Evolutionary conservation across 176 grass and related monocot genomes (phyloP), one percentile per base, ranked within the genome.

Genomic region (Eremochloa ophiuroides): DNA sequence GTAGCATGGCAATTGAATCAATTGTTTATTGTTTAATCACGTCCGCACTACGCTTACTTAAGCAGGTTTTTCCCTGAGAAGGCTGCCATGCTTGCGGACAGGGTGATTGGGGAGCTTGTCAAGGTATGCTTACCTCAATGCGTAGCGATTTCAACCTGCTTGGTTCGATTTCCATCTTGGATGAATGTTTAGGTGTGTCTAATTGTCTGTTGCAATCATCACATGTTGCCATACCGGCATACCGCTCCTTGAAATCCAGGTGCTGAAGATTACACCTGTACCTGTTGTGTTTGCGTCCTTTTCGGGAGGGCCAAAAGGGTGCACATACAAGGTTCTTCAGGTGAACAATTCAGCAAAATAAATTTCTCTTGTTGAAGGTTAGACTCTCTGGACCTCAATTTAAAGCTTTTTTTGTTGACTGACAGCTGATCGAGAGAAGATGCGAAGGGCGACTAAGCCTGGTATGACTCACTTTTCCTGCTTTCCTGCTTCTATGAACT

Each of bases 261-360:
- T 94, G 84, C 64, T 98, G 35, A 98, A 93, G 84, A 25, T 67
- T 64, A 88, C 72, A 43, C 71, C 88, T 18, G 62, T 79, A 62
- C 95, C 95, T 28, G 86, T 98, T 50, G 90, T 93, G 71, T 93
- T 98, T 31, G 88, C 88, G 7, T 88, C 92, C 9, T 98, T 98
- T 83, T 98, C 95, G 0, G 92, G 92, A 56, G 95, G 95, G 25
- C 88, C 95, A 4, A 98, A 98, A 87, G 92, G 95, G 62, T 98
- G 92, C 84, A 94, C 88, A 34, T 98, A 98, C 70, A 98, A 98
- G 86, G 90, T 91, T 89, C 80, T 98, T 83, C 92, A 94, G 95
- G 95, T 98, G 46, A 26, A 46, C 74, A 23, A 1, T 79, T 90
- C 28, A 14, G 4, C 66, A 48, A 18, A 75, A 84, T 14, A 17